Evolutionary conservation across 371 early-diverging fungal species (phyloP), one percentile per base, ranked within the genome.

Genomic region (Smittium mucronatum): DNA sequence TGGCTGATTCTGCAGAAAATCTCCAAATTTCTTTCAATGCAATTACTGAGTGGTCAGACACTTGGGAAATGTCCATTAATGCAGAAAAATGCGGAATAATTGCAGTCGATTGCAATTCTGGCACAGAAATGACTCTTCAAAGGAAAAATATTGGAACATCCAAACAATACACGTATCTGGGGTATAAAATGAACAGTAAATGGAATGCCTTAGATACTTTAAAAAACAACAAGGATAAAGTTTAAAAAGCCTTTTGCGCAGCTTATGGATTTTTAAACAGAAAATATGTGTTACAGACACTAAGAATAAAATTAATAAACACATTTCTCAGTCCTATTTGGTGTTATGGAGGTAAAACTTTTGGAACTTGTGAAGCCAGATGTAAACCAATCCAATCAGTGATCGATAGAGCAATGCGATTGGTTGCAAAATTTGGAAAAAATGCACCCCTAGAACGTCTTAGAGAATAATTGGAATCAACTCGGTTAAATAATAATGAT

Each of bases 371-470:
- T 26, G 63, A 61, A n/a, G 11, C 5, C 5, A 61, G 63, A 61
- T 5, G 5, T 33, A 61, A 61, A 33, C 63, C 63, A 61, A 30
- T 61, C 5, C 63, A 61, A 61, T 15, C 16, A 28, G 63, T 11
- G 26, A 61, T 61, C 63, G 63, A 61, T 33, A 61, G 26, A 61
- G 63, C 63, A 61, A 61, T 33, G 26, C 5, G 63, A 61, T 11
- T 30, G 5, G 33, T 61, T 11, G 33, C 33, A 11, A 61, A n/a
- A 30, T 5, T 26, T 5, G 63, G 63, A 30, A 61, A 61, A 61
- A 11, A 5, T 11, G 33, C 63, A n/a, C 11, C 63, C n/a, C 5
- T 61, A 26, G 63, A 30, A 28, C 29, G 63, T 5, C 63, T 61
- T 28, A 5, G 63, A n/a, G 16, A 5, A 5, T 5, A 61, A n/a